phyloP scores from a whole-genome alignment of 495 filamentous ascomycete species.

The Trichoderma virens region DNA sequence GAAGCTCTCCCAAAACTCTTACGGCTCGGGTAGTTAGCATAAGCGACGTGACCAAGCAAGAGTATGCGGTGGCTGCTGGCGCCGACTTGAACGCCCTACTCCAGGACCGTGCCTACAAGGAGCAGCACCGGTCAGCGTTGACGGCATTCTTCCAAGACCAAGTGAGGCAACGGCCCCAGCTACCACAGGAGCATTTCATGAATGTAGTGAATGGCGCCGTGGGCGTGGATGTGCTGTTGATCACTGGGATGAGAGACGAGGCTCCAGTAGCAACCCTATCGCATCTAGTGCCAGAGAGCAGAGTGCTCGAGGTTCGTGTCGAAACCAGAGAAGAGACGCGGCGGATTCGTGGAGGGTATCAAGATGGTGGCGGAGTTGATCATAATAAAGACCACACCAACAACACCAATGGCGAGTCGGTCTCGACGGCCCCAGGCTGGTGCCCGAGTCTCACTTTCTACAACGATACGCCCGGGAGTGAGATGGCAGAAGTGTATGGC shows the following conservation, averaged over 20 bases:
- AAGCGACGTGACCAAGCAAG: conserved; percentile 51
- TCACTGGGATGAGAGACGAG: conserved; percentile 61
- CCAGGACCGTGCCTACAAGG: conserved; percentile 52
- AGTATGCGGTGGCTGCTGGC: conserved; percentile 48
- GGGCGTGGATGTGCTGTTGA: conserved; percentile 50
- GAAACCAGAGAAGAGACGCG: conserved; percentile 38
- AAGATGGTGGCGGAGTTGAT: conserved; percentile 20
- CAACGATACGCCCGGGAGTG: conserved; percentile 38
- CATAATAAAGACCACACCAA: conserved; percentile 12
- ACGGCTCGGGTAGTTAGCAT: conserved; percentile 46
- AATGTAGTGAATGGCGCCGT: conserved; percentile 34
- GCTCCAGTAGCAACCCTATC: conserved; percentile 48
- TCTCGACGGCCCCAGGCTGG: conserved; percentile 27
- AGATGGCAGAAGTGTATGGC: conserved; percentile 36
- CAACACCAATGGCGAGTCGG: conserved; percentile 24
- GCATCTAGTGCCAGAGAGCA: conserved; percentile 49
- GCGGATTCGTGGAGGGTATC: conserved; percentile 29
- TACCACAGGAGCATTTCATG: conserved; percentile 51
- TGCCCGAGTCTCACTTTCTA: conserved; percentile 43
- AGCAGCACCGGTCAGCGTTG: conserved; percentile 49
- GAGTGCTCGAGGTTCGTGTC: conserved; percentile 48
- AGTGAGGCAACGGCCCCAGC: conserved; percentile 34
- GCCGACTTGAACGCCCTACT: conserved; percentile 44
- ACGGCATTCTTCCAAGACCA: conserved; percentile 47
- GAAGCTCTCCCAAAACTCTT: conserved; percentile 25